A percentile compares a stretch with the other conserved stretches of the same genome.
phyloP scores from a whole-genome alignment of 2,329 filamentous ascomycete genomes.

The Sporothrix pallida region DNA sequence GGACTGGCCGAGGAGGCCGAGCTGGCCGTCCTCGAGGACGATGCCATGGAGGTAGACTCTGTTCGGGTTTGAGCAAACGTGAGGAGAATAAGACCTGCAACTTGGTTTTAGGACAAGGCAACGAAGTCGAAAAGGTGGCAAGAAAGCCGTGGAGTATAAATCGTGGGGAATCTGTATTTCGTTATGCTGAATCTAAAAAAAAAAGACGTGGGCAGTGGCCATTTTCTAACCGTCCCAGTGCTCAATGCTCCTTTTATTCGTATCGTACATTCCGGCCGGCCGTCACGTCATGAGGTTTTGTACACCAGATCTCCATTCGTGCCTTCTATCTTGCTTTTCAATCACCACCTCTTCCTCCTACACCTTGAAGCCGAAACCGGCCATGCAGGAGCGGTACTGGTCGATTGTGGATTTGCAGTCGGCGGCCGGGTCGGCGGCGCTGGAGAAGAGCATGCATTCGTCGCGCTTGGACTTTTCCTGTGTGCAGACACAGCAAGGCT shows the following conservation, averaged over 20 bases:
- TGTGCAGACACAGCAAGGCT: constrained; percentile 99
- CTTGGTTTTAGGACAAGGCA: background rate
- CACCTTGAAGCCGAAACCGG: constrained; percentile 84
- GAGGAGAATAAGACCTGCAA: too few species aligned
- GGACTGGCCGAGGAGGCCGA: constrained; percentile 38
- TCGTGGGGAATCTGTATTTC: constrained; percentile 29
- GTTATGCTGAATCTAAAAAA: constrained; percentile 11
- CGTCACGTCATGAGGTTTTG: background rate
- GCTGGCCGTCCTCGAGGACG: constrained; percentile 21
- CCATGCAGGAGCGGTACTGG: constrained; percentile 91
- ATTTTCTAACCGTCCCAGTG: constrained; percentile 2
- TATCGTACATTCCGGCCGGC: constrained; percentile 32
- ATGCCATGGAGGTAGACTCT: background rate
- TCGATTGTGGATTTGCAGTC: constrained; percentile 85
- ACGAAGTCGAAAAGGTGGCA: background rate
- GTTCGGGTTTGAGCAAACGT: background rate
- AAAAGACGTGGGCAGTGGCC: background rate
- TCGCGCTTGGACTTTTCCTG: constrained; percentile 90
- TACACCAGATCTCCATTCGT: background rate
- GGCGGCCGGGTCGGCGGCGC: constrained; percentile 76
- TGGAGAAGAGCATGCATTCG: constrained; percentile 99
- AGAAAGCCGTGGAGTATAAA: background rate
- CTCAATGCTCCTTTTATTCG: background rate
- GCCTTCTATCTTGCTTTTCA: background rate
- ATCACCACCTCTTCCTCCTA: constrained; percentile 41